phyloP scores from a whole-genome alignment of 164 flowering plant species.

The Nelumbo lutea region DNA sequence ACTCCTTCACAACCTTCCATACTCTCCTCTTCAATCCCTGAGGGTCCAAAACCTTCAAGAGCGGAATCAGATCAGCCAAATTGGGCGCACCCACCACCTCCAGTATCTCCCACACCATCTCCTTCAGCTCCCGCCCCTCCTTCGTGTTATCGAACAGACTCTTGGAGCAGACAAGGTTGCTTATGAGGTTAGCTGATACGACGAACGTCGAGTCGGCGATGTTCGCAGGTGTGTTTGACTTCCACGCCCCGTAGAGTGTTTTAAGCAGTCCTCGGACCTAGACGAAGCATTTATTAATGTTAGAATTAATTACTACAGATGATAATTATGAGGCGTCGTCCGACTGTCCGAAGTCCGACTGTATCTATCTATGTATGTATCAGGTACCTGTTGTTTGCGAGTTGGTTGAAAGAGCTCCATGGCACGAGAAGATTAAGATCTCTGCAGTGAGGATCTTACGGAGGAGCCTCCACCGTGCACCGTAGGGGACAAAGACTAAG shows the following conservation, averaged over 20 bases:
- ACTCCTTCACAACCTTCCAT: constrained; percentile 22
- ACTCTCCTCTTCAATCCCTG: constrained; percentile 28
- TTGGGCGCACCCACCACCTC: constrained; percentile 29
- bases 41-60: constrained; percentile 25
- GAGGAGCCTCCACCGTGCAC: constrained; percentile 24
- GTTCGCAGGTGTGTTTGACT: constrained; percentile 13
- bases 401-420: constrained; percentile 25
- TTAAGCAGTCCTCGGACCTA: constrained; percentile 21
- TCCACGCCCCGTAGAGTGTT: constrained; percentile 11
- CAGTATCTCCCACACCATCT: constrained; percentile 30
- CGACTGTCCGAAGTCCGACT: not conserved
- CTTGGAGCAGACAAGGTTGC: constrained; percentile 30
- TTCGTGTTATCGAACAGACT: constrained; percentile 22
- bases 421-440: constrained; percentile 23
- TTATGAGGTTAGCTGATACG: constrained; percentile 24
- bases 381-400: constrained; percentile 18
- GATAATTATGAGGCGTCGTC: not conserved
- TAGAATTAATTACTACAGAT: not conserved
- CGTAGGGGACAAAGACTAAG: constrained; percentile 27
- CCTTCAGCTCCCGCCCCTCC: constrained; percentile 26
- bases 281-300: no score
- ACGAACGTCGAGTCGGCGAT: constrained; percentile 24
- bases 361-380: not conserved
- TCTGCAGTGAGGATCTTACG: constrained; percentile 27
- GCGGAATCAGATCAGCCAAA: constrained; percentile 28